These are phyloP conservation scores for Rhodotorula glutinis DNA, from an alignment of 1,284 basidiomycete genomes.

Conservation along the genomic window DNA sequence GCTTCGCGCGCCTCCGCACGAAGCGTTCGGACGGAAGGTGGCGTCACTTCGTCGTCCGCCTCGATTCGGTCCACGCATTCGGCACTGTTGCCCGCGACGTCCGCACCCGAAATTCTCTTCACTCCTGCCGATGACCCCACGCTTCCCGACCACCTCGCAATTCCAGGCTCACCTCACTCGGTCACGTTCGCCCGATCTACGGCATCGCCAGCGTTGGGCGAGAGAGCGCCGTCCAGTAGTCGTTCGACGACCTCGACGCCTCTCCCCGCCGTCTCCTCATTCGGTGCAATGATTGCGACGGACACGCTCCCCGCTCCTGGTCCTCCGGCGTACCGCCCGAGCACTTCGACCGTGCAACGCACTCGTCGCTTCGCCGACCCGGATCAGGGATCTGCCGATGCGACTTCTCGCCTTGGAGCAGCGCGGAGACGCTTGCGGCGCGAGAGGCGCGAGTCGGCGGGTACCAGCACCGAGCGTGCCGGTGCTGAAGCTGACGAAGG, in stretches of 20 bases:
- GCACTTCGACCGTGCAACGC: slow-evolving; percentile 19
- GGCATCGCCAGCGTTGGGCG: not conserved
- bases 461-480: not conserved
- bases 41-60: not conserved
- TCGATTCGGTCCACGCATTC: not conserved
- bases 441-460: not conserved
- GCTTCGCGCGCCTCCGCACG: slow-evolving; percentile 1
- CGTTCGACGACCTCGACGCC: not conserved
- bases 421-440: not conserved
- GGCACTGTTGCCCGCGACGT: not conserved
- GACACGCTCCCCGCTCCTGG: slow-evolving; percentile 29
- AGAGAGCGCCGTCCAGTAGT: not conserved
- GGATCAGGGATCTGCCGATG: not conserved
- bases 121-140: slow-evolving; percentile 31
- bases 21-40: not conserved
- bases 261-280: not conserved
- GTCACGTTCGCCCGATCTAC: not conserved
- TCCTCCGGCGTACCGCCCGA: slow-evolving; percentile 36
- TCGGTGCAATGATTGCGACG: slow-evolving; percentile 14
- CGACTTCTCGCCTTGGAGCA: not conserved
- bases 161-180: slow-evolving; percentile 8
- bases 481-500: not conserved
- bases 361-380: slow-evolving; percentile 13
- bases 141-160: slow-evolving; percentile 9
- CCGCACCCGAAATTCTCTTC: slow-evolving; percentile 20